These are phyloP conservation scores for Arthrinium puccinioides DNA, from an alignment of 2,329 filamentous ascomycete species.

Conservation along the genomic window DNA sequence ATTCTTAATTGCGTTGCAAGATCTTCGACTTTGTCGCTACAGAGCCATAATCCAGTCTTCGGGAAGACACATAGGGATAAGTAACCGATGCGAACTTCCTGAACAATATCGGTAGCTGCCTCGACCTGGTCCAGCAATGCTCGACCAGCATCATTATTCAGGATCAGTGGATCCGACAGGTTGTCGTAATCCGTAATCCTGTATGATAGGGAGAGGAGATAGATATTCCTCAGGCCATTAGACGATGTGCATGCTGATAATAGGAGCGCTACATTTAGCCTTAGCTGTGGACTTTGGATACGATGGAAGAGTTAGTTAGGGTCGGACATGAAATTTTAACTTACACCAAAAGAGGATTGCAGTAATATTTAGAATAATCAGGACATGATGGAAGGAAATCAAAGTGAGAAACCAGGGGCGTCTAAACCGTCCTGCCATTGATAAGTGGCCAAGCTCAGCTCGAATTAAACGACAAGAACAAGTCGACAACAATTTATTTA, in stretches of 20 bases:
- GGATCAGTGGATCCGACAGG: not conserved
- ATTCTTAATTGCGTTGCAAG: not conserved
- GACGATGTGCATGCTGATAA: not conserved
- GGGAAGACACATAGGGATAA: not conserved
- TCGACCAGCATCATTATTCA: not conserved
- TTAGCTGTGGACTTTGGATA: not conserved
- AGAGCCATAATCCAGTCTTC: not conserved
- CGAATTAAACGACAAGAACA: no score
- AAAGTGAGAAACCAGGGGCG: no score
- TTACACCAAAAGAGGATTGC: no score
- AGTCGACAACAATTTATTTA: no score
- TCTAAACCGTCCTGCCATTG: no score
- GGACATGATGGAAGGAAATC: no score
- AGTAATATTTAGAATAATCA: no score
- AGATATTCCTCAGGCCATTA: not conserved
- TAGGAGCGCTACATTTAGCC: not conserved
- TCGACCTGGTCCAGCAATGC: not conserved
- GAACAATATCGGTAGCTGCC: not conserved
- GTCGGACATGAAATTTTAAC: no score
- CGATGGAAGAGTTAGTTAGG: no score
- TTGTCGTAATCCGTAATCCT: not conserved
- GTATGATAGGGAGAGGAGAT: not conserved
- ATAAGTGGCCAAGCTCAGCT: no score
- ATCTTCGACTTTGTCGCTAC: not conserved
- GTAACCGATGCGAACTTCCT: not conserved